Percentiles rank a stretch among this genome's conserved stretches.
Conservation (phyloP, 495 filamentous ascomycete genomes). For the Penicillium pulvis region DNA sequence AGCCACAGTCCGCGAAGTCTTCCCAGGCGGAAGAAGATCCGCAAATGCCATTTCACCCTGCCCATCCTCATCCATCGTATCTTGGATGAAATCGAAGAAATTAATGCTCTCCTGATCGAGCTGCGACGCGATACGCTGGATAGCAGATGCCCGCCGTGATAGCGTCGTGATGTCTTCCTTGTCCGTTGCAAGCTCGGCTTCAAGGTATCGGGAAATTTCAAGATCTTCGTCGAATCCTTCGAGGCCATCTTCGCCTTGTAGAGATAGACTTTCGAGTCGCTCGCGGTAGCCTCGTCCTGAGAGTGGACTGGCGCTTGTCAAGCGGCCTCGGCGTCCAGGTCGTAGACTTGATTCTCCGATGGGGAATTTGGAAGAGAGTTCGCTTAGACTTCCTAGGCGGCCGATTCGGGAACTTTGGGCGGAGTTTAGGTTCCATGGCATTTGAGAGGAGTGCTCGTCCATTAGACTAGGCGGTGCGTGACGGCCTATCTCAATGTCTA, state of each 20-base stretch:
- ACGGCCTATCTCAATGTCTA: conserved; percentile 62
- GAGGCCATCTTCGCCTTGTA: conserved; percentile 36
- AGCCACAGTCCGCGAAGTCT: conserved; percentile 60
- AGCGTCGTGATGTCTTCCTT: conserved; percentile 50
- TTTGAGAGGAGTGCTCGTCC: conserved; percentile 60
- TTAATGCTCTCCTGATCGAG: conserved; percentile 60
- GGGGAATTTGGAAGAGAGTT: conserved; percentile 52
- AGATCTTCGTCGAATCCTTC: conserved; percentile 37
- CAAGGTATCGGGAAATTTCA: conserved; percentile 43
- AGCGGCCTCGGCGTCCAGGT: conserved; percentile 42
- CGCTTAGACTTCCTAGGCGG: conserved; percentile 55
- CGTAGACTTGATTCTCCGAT: conserved; percentile 14
- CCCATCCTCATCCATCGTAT: conserved; percentile 12
- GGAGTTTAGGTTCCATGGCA: conserved; percentile 75
- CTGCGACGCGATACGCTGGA: conserved; percentile 46
- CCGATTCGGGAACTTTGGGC: conserved; percentile 55
- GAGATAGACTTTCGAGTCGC: conserved; percentile 36
- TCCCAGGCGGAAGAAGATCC: conserved; percentile 55
- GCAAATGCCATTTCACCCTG: conserved; percentile 52
- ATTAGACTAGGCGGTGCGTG: conserved; percentile 57
- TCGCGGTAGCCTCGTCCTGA: conserved; percentile 51
- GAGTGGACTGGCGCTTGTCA: conserved; percentile 65
- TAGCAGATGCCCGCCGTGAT: conserved; percentile 38
- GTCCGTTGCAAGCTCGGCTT: conserved; percentile 30
- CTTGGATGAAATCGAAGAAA: conserved; percentile 61